phyloP scores from a whole-genome alignment of 192 early-diverging fungal genomes.

The Podochytrium sp. region DNA sequence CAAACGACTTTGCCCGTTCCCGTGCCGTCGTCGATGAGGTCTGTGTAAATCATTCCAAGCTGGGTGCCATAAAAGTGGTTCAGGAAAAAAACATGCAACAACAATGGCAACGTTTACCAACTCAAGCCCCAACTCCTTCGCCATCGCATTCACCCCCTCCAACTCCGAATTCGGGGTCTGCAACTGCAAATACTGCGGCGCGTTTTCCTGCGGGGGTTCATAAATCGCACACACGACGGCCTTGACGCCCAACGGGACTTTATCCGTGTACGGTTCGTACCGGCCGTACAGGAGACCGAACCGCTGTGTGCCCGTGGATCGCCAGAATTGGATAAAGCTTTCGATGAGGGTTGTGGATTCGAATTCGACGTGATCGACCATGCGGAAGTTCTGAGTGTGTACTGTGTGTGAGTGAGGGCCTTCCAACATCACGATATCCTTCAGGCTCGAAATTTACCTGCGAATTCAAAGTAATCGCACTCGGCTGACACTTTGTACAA shows the following conservation, averaged over 20 bases:
- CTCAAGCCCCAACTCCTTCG: constrained; percentile 45
- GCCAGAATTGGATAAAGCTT: constrained; percentile 85
- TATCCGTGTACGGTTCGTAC: constrained; percentile 84
- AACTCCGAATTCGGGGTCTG: constrained; percentile 42
- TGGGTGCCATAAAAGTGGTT: background rate
- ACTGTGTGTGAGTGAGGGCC: background rate
- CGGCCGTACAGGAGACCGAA: constrained; percentile 94
- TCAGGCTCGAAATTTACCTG: constrained; percentile 50
- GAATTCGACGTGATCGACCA: constrained; percentile 98
- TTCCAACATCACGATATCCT: background rate
- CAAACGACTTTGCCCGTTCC: constrained; percentile 80
- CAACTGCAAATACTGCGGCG: constrained; percentile 72
- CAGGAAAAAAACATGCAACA: background rate
- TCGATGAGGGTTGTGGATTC: constrained; percentile 79
- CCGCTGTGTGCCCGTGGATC: constrained; percentile 82
- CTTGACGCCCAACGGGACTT: constrained; percentile 92
- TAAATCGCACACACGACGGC: constrained; percentile 93
- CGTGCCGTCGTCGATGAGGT: constrained; percentile 80
- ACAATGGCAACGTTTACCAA: constrained; percentile 31
- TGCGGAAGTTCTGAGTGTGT: constrained; percentile 73
- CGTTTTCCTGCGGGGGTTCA: constrained; percentile 86
- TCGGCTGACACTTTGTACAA: constrained; percentile 97
- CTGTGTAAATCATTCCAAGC: constrained; percentile 94
- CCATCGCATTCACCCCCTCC: constrained; percentile 40
- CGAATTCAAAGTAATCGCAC: constrained; percentile 83